Conservation (phyloP, 1,284 basidiomycete genomes). For the Sporisorium graminicola region DNA sequence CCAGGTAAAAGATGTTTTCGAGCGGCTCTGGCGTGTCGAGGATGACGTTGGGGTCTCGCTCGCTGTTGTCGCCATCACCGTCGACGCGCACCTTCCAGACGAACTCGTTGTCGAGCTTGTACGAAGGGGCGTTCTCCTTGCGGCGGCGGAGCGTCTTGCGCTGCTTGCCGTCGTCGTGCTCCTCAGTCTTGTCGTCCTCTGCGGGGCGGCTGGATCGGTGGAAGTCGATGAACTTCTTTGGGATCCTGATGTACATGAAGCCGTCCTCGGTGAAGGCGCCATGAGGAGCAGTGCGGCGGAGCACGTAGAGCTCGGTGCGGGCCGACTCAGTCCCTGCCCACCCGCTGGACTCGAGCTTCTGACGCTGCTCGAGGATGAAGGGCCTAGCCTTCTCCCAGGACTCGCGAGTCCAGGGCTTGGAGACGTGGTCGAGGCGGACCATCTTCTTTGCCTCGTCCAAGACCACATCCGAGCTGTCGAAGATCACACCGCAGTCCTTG, state of each 20-base stretch:
- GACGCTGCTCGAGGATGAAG: conserved; percentile 66
- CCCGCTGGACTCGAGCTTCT: conserved; percentile 63
- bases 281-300: conserved; percentile 59
- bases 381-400: conserved; percentile 65
- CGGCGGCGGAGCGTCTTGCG: conserved; percentile 53
- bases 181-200: conserved; percentile 49
- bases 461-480: conserved; percentile 59
- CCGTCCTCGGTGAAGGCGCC: conserved; percentile 65
- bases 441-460: conserved; percentile 56
- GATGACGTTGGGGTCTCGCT: conserved; percentile 58
- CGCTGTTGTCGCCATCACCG: conserved; percentile 56
- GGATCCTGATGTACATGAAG: conserved; percentile 64
- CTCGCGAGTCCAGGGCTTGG: conserved; percentile 65
- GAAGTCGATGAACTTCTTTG: conserved; percentile 67
- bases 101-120: conserved; percentile 61
- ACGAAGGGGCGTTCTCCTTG: conserved; percentile 60
- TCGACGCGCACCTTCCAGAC: conserved; percentile 66
- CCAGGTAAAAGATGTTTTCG: conserved; percentile 66
- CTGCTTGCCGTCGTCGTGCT: conserved; percentile 54
- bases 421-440: conserved; percentile 61
- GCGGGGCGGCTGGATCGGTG: conserved; percentile 52
- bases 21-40: conserved; percentile 62
- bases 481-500: conserved; percentile 61
- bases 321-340: conserved; percentile 57
- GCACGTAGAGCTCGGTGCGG: conserved; percentile 64